Percentiles rank a stretch among this genome's conserved stretches.
Evolutionary conservation across 306 rosid species (phyloP).

Genomic region (Hippophae tibetana): DNA sequence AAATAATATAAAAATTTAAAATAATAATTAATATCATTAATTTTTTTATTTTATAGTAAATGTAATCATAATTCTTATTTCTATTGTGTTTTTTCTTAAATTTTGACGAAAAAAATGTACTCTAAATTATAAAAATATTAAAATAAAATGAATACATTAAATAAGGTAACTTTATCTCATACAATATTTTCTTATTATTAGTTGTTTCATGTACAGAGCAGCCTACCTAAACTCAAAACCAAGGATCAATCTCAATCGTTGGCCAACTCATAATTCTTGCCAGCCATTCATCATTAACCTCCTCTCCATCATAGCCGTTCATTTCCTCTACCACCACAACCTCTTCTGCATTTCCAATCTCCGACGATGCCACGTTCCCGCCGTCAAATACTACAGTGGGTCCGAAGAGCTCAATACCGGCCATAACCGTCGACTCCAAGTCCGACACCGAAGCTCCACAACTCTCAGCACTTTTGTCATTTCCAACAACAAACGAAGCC

Average conservation of each 20-base stretch:
- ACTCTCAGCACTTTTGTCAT: constrained; percentile 14
- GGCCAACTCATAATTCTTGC: constrained; percentile 24
- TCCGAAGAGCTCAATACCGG: constrained; percentile 12
- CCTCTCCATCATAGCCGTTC: constrained; percentile 16
- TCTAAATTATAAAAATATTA: no score
- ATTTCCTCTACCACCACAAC: constrained; percentile 1
- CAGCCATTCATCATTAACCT: constrained; percentile 25
- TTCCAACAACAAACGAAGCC: not conserved
- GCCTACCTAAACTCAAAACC: constrained; percentile 5
- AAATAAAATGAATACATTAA: no score
- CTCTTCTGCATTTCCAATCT: not conserved
- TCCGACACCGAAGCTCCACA: constrained; percentile 25
- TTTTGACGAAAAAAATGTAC: no score
- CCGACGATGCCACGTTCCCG: not conserved
- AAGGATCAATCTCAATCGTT: constrained; percentile 21
- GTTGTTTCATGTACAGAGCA: not conserved
- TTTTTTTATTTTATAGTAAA: no score
- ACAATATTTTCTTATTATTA: no score
- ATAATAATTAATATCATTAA: no score
- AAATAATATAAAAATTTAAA: no score
- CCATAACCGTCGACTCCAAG: constrained; percentile 25
- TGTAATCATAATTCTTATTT: no score
- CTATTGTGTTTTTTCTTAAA: no score
- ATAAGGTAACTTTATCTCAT: no score
- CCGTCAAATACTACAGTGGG: not conserved